These are phyloP conservation scores for Blastocystis sp. DNA, from an alignment of 352 stramenopile species.

Conservation along the genomic window DNA sequence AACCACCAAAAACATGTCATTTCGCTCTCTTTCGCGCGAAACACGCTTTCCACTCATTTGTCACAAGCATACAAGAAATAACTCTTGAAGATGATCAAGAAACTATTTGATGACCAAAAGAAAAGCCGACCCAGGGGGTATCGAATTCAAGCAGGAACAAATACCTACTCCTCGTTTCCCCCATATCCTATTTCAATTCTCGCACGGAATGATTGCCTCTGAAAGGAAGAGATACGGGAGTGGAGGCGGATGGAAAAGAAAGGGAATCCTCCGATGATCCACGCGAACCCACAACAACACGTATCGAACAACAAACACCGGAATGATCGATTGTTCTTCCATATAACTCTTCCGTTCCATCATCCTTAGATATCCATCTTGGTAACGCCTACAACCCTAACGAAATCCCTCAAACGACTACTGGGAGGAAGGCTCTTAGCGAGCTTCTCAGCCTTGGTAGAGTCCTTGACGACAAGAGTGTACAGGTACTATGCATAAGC, in stretches of 20 bases:
- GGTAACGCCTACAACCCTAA: background rate
- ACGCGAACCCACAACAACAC: background rate
- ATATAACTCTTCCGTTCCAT: background rate
- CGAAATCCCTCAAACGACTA: background rate
- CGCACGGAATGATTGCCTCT: no score
- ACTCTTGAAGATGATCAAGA: background rate
- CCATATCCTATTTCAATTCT: background rate
- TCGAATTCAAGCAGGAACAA: background rate
- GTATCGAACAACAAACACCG: background rate
- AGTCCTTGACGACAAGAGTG: slow-evolving; percentile 53
- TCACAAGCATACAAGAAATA: background rate
- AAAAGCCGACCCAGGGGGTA: background rate
- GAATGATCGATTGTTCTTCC: background rate
- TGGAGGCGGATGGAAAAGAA: no score
- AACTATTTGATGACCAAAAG: background rate
- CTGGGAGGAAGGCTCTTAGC: slow-evolving; percentile 43
- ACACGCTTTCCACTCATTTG: background rate
- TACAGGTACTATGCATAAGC: slow-evolving; percentile 56
- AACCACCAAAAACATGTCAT: background rate
- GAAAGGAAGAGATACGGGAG: no score
- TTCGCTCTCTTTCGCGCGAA: background rate
- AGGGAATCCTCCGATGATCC: no score
- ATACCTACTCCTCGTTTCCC: background rate
- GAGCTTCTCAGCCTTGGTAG: slow-evolving; percentile 47
- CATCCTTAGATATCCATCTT: background rate